Evolutionary conservation across 176 grass and related monocot species (phyloP).

Genomic region (Cymbopogon citratus): DNA sequence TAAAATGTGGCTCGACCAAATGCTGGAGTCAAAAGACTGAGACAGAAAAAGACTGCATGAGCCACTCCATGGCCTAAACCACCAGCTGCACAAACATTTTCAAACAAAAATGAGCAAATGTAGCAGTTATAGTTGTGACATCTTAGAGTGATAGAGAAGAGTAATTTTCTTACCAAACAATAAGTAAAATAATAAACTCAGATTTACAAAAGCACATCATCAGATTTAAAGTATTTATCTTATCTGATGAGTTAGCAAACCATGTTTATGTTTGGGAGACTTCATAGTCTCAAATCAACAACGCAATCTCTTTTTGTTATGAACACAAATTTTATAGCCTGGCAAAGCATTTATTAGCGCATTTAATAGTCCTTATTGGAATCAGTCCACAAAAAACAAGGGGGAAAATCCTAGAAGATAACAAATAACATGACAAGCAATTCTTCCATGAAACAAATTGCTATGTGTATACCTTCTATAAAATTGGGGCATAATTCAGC

Average conservation of each 20-base stretch:
- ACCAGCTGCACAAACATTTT: constrained; percentile 66
- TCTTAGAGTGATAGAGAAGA: not conserved
- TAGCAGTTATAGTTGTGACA: constrained; percentile 6
- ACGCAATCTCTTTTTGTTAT: not conserved
- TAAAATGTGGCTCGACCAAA: constrained; percentile 92
- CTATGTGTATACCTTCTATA: not conserved
- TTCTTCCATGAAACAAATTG: not conserved
- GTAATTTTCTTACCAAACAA: not conserved
- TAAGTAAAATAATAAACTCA: constrained; percentile 7
- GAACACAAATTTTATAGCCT: not conserved
- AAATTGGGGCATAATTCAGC: not conserved
- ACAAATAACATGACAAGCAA: not conserved
- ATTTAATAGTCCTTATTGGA: not conserved
- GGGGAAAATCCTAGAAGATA: not conserved
- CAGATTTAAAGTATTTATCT: not conserved
- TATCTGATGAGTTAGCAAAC: not conserved
- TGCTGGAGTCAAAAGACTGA: constrained; percentile 87
- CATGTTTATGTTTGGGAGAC: not conserved
- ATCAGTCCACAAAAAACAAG: not conserved
- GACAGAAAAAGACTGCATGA: constrained; percentile 92
- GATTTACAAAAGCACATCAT: not conserved
- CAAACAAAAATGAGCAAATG: constrained; percentile 15
- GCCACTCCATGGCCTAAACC: constrained; percentile 91
- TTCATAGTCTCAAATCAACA: not conserved
- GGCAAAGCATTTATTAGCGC: not conserved